These are phyloP conservation scores for Monilinia polystroma DNA, from an alignment of 2,329 filamentous ascomycete species.

Conservation along the genomic window DNA sequence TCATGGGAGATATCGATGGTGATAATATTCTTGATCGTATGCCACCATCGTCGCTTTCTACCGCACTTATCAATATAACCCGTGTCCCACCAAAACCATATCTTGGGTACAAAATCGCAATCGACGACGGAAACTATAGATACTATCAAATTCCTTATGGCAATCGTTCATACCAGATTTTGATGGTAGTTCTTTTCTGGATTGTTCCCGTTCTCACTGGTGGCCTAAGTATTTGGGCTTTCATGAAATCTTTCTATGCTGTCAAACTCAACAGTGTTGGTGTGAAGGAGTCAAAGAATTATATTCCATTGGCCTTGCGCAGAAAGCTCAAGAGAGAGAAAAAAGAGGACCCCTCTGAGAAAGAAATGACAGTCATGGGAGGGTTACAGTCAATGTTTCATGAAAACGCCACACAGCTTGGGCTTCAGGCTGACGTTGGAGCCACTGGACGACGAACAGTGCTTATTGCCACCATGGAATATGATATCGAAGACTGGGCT, in stretches of 20 bases:
- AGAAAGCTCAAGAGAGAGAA: conserved; percentile 40
- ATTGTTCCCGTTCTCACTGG: conserved; percentile 53
- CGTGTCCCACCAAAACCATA: conserved; percentile 53
- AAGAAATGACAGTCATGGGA: conserved; percentile 28
- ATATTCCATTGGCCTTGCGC: conserved; percentile 42
- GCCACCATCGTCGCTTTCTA: conserved; percentile 56
- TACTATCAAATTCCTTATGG: conserved; percentile 55
- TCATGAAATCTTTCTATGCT: conserved; percentile 56
- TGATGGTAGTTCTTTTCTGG: conserved; percentile 54
- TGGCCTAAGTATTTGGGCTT: conserved; percentile 51
- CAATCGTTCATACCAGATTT: conserved; percentile 53
- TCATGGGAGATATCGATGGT: conserved; percentile 60
- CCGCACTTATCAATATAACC: conserved; percentile 59
- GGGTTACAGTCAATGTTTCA: conserved; percentile 19
- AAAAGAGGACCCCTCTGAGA: conserved; percentile 17
- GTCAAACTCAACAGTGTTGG: conserved; percentile 60
- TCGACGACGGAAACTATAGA: conserved; percentile 54
- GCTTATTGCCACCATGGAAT: conserved; percentile 69
- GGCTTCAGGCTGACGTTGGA: conserved; percentile 16
- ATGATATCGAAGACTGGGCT: conserved; percentile 67
- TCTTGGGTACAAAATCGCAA: conserved; percentile 54
- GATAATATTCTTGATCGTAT: conserved; percentile 62
- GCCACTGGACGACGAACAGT: conserved; percentile 48
- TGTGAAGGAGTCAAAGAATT: conserved; percentile 49
- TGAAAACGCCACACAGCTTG: conserved; percentile 19